Percentiles rank a stretch among this genome's conserved stretches.
Evolutionary conservation across 306 rosid species (phyloP).

Genomic region (Cicer pinnatifidum): DNA sequence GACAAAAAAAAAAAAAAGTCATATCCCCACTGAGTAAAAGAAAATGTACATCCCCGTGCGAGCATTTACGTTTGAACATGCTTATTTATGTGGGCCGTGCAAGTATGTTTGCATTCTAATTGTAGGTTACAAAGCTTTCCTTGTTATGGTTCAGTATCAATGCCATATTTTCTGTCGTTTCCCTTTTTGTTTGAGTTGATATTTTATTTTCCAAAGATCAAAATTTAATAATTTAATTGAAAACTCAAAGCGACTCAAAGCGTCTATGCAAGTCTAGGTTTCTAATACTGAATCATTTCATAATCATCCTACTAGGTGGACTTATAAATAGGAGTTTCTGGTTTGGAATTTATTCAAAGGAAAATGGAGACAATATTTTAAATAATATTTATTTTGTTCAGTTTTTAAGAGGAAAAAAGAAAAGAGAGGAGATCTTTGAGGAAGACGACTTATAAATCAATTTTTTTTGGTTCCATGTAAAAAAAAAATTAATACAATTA

Average conservation of each 20-base stretch:
- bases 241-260: slow-evolving; percentile 11
- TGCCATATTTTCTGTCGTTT: slow-evolving; percentile 4
- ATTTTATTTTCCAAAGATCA: slow-evolving; percentile 8
- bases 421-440: no score
- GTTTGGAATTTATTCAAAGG: neutral
- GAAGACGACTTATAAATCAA: no score
- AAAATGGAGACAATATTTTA: no score
- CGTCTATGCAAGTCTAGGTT: neutral
- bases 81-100: neutral
- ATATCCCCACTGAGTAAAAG: no score
- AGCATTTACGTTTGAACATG: slow-evolving; percentile 14
- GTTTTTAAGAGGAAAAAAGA: no score
- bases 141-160: neutral
- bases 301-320: neutral
- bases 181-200: neutral
- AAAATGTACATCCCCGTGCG: neutral
- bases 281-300: slow-evolving; percentile 3
- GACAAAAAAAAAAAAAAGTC: no score
- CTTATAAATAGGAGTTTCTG: neutral
- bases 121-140: slow-evolving; percentile 15
- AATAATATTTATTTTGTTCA: no score
- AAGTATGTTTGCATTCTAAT: neutral
- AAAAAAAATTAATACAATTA: no score
- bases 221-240: neutral
- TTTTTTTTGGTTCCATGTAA: no score